These are phyloP conservation scores for Xylaria sp. DNA, from an alignment of 2,329 filamentous ascomycete genomes.

Conservation along the genomic window DNA sequence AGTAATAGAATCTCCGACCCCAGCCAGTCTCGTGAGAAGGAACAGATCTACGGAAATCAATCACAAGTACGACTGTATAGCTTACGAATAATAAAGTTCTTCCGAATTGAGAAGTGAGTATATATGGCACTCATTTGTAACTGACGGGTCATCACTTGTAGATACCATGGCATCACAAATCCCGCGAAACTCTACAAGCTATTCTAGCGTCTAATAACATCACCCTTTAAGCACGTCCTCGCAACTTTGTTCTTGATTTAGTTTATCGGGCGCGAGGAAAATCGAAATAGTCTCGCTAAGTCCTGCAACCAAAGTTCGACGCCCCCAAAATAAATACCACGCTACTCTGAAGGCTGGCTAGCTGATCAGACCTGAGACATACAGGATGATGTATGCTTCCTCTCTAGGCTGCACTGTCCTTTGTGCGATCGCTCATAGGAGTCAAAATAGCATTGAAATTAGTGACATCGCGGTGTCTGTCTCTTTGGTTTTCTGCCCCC, in stretches of 20 bases:
- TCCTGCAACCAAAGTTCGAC: neutral
- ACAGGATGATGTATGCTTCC: neutral
- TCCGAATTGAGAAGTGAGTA: neutral
- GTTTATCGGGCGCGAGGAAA: neutral
- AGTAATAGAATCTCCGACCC: no score
- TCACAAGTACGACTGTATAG: neutral
- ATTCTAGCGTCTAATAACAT: no score
- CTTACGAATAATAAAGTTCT: neutral
- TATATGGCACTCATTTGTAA: neutral
- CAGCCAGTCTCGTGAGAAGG: neutral
- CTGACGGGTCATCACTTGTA: neutral
- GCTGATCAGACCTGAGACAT: conserved; percentile 5
- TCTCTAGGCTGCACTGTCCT: neutral
- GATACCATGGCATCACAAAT: no score
- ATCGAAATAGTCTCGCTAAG: neutral
- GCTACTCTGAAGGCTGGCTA: neutral
- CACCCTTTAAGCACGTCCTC: no score
- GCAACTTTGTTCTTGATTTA: neutral
- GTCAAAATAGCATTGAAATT: no score
- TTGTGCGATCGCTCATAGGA: no score
- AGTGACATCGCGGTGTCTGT: neutral
- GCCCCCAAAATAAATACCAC: neutral
- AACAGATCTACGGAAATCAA: neutral
- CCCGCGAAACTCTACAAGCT: neutral
- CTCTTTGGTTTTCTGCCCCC: neutral